Evolutionary conservation across 495 filamentous ascomycete species (phyloP).

Genomic region (Mytilinidion resinicola): DNA sequence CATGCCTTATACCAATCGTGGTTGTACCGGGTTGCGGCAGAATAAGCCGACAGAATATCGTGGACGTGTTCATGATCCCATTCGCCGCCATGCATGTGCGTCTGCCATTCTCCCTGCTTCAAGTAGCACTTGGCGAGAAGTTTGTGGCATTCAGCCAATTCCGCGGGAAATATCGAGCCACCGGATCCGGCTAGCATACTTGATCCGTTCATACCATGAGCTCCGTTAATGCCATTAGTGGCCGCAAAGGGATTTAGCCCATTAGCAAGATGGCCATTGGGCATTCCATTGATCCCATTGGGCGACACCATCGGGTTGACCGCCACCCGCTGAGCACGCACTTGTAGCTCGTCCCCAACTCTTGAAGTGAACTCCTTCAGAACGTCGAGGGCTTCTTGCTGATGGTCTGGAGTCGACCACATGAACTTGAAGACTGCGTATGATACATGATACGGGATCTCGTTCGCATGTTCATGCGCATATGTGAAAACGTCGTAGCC

Average conservation of each 20-base stretch:
- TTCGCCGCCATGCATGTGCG: slow-evolving; percentile 70
- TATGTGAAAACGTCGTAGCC: slow-evolving; percentile 31
- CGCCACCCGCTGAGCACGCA: slow-evolving; percentile 48
- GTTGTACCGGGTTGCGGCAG: slow-evolving; percentile 84
- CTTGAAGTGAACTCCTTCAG: slow-evolving; percentile 76
- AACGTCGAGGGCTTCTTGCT: slow-evolving; percentile 61
- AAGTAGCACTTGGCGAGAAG: slow-evolving; percentile 92
- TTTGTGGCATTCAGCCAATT: slow-evolving; percentile 55
- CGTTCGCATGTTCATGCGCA: slow-evolving; percentile 15
- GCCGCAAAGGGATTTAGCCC: slow-evolving; percentile 20
- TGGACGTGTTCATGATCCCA: slow-evolving; percentile 73
- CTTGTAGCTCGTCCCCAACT: slow-evolving; percentile 64
- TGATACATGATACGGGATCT: slow-evolving; percentile 55
- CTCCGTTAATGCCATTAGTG: slow-evolving; percentile 57
- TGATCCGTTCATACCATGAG: slow-evolving; percentile 34
- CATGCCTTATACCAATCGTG: slow-evolving; percentile 96
- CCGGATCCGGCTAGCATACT: slow-evolving; percentile 29
- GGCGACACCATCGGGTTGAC: slow-evolving; percentile 42
- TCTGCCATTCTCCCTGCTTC: slow-evolving; percentile 93
- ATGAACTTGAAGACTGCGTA: slow-evolving; percentile 93
- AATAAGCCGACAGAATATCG: slow-evolving; percentile 78
- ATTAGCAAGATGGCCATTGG: slow-evolving; percentile 39
- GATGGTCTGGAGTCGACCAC: slow-evolving; percentile 71
- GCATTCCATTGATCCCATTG: slow-evolving; percentile 40
- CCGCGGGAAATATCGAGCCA: slow-evolving; percentile 25